These are phyloP conservation scores for Symbiodinium pilosum DNA, from an alignment of 73 alveolate species.

Conservation along the genomic window DNA sequence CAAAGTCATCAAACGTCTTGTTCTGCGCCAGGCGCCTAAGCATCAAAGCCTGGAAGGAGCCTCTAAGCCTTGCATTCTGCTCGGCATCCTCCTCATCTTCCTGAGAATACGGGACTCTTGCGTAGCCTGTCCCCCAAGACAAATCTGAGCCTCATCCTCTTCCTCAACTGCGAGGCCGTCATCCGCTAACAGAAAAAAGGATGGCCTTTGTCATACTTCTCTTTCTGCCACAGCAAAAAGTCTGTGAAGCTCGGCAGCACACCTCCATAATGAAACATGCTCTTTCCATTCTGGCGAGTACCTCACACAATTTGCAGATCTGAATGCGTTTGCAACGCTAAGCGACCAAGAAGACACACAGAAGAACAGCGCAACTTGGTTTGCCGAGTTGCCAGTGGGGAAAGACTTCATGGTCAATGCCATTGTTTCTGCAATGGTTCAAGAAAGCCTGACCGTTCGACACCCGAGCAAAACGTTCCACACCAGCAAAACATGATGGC, in stretches of 20 bases:
- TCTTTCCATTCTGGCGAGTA: conserved; percentile 86
- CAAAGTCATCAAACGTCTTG: background rate
- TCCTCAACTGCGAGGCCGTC: conserved; percentile 67
- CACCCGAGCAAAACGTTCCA: background rate
- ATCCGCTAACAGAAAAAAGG: conserved; percentile 58
- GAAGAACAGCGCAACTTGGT: background rate
- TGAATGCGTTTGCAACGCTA: background rate
- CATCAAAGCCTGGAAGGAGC: conserved; percentile 81
- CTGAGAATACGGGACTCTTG: too few relatives aligned
- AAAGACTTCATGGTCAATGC: conserved; percentile 56
- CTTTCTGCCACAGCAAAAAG: too few relatives aligned
- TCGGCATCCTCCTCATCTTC: conserved; percentile 23
- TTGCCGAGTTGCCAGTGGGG: conserved; percentile 10
- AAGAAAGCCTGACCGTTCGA: conserved; percentile 41
- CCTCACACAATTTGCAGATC: background rate
- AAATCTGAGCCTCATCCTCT: conserved; percentile 48
- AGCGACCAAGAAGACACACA: background rate
- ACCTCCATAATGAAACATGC: conserved; percentile 65
- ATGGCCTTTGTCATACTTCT: background rate
- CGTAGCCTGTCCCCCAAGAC: too few relatives aligned
- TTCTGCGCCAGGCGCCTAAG: conserved; percentile 20
- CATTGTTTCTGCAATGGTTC: conserved; percentile 66
- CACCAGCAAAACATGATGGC: background rate
- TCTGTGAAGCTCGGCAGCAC: background rate
- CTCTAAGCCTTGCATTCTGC: conserved; percentile 51